Evolutionary conservation across 129 eudicot species (phyloP).

Genomic region (Kitagawia praeruptora): DNA sequence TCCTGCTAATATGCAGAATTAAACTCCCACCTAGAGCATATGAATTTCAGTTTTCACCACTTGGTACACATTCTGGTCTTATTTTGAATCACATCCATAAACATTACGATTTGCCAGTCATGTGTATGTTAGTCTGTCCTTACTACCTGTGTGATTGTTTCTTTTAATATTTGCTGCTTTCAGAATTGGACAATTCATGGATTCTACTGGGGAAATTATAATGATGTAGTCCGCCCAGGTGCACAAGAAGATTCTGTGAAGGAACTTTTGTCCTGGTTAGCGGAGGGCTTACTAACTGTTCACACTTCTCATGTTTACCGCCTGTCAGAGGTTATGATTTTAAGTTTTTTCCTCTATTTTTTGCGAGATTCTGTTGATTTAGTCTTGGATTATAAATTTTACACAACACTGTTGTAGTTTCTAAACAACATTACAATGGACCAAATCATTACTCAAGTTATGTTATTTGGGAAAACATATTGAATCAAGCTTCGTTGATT

Average conservation of each 20-base stretch:
- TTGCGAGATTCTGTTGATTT: background rate
- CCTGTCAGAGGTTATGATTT: conserved; percentile 55
- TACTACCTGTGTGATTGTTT: too few species aligned
- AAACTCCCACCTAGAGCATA: too few species aligned
- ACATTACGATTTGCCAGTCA: background rate
- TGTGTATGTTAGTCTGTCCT: background rate
- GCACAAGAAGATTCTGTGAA: conserved; percentile 69
- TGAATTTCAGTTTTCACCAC: too few species aligned
- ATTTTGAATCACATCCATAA: background rate
- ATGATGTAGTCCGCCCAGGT: conserved; percentile 32
- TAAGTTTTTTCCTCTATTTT: background rate
- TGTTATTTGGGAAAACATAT: too few species aligned
- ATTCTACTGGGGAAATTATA: conserved; percentile 89
- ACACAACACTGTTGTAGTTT: background rate
- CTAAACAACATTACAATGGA: background rate
- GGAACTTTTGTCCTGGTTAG: conserved; percentile 74
- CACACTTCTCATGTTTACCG: conserved; percentile 60
- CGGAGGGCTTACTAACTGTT: conserved; percentile 58
- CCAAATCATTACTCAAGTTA: too few species aligned
- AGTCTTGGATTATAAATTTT: background rate
- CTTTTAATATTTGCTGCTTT: background rate
- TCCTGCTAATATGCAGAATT: too few species aligned
- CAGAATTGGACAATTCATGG: conserved; percentile 99
- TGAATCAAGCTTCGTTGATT: too few species aligned
- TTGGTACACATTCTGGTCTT: too few species aligned